Conservation (phyloP, 2,329 filamentous ascomycete genomes). For the Aureobasidium zeae region DNA sequence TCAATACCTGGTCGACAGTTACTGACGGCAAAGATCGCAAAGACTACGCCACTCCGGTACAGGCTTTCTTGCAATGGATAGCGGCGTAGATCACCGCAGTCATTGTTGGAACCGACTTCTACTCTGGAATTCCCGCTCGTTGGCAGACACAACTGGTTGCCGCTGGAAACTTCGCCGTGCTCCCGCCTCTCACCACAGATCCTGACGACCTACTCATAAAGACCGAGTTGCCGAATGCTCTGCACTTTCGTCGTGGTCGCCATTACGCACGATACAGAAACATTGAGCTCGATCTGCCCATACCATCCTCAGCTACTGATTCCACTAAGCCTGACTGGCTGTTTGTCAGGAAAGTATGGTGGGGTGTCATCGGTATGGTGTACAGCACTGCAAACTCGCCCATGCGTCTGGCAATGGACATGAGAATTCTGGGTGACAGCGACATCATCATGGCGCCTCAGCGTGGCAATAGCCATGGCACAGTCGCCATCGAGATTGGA, state of each 20-base stretch:
- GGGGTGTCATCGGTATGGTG: constrained; percentile 39
- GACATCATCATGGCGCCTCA: constrained; percentile 39
- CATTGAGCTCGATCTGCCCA: constrained; percentile 35
- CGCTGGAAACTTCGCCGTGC: constrained; percentile 30
- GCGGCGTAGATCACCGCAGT: constrained; percentile 27
- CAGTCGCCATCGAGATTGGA: constrained; percentile 33
- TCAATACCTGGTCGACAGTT: constrained; percentile 35
- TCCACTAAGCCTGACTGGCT: constrained; percentile 32
- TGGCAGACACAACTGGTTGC: constrained; percentile 15
- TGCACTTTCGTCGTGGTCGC: constrained; percentile 35
- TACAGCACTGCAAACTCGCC: constrained; percentile 27
- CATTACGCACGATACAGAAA: constrained; percentile 15
- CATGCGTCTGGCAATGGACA: constrained; percentile 10
- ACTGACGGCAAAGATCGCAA: constrained; percentile 25
- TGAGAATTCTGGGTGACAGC: constrained; percentile 26
- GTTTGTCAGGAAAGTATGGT: constrained; percentile 40
- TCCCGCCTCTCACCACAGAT: constrained; percentile 10
- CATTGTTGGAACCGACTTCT: constrained; percentile 12
- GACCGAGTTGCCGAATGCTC: constrained; percentile 36
- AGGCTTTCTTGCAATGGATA: constrained; percentile 30
- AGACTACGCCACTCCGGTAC: constrained; percentile 29
- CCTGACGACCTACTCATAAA: constrained; percentile 23
- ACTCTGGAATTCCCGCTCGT: constrained; percentile 11
- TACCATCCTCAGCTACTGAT: constrained; percentile 26
- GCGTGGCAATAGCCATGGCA: constrained; percentile 34